Percentiles rank a stretch among this genome's conserved stretches.
Conservation (phyloP, 495 filamentous ascomycete species). For the Penicillium coffeae region DNA sequence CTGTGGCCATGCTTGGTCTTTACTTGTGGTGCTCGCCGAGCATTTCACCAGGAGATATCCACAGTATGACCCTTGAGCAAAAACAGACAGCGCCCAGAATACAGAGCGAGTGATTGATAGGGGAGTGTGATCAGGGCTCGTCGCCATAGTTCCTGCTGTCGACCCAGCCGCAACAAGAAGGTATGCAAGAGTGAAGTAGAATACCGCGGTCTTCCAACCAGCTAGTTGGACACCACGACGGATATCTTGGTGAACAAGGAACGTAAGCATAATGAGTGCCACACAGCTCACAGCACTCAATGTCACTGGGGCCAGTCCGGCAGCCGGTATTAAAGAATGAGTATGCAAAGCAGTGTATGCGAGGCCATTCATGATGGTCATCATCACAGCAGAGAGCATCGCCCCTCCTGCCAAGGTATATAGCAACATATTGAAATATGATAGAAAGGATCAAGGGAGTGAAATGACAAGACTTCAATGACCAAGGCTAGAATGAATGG, state of each 20-base stretch:
- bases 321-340: constrained; percentile 12
- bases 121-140: constrained; percentile 8
- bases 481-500: background rate
- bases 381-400: constrained; percentile 23
- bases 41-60: constrained; percentile 24
- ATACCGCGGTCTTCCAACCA: constrained; percentile 19
- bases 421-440: constrained; percentile 17
- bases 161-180: constrained; percentile 27
- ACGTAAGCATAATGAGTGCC: constrained; percentile 20
- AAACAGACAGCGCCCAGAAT: constrained; percentile 33
- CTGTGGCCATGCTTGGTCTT: constrained; percentile 21
- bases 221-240: constrained; percentile 13
- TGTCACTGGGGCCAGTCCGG: constrained; percentile 23
- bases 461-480: constrained; percentile 3
- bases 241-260: constrained; percentile 24
- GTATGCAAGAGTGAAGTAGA: constrained; percentile 23
- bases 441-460: background rate
- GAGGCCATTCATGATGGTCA: constrained; percentile 34
- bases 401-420: constrained; percentile 27
- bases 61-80: constrained; percentile 31
- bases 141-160: constrained; percentile 29
- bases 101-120: constrained; percentile 29
- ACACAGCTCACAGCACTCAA: constrained; percentile 30
- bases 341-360: constrained; percentile 24
- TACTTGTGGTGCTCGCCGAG: background rate